Evolutionary conservation across 176 grass and related monocot genomes (phyloP).

Genomic region (Eremochloa ophiuroides): DNA sequence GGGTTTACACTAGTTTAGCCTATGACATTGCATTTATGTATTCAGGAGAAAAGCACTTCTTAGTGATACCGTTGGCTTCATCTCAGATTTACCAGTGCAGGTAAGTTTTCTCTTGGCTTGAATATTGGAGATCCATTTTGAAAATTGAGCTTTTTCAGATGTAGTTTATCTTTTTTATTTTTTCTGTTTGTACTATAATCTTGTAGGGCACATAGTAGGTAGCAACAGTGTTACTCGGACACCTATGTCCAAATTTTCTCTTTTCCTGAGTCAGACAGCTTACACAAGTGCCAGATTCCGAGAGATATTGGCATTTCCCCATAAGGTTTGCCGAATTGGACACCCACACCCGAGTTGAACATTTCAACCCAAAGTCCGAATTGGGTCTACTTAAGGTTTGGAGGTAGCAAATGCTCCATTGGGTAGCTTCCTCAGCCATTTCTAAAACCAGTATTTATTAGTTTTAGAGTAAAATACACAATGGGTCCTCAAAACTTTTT

Average conservation of each 20-base stretch:
- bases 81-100: slow-evolving; percentile 95
- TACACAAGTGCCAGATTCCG: not conserved
- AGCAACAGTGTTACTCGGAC: not conserved
- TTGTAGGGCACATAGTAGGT: not conserved
- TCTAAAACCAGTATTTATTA: not conserved
- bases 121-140: slow-evolving; percentile 3
- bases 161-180: not conserved
- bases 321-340: not conserved
- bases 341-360: not conserved
- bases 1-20: not conserved
- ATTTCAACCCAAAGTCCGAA: not conserved
- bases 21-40: slow-evolving; percentile 24
- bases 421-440: not conserved
- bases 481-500: too few relatives aligned
- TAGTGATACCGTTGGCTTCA: slow-evolving; percentile 97
- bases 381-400: not conserved
- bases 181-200: not conserved
- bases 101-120: slow-evolving; percentile 40
- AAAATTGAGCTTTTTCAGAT: not conserved
- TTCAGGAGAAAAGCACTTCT: slow-evolving; percentile 81
- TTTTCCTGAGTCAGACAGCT: not conserved
- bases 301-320: not conserved
- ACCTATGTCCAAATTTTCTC: not conserved
- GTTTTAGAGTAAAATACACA: too few relatives aligned
- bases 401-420: not conserved